Evolutionary conservation across 306 rosid genomes (phyloP).

Genomic region (Potentilla sterilis): DNA sequence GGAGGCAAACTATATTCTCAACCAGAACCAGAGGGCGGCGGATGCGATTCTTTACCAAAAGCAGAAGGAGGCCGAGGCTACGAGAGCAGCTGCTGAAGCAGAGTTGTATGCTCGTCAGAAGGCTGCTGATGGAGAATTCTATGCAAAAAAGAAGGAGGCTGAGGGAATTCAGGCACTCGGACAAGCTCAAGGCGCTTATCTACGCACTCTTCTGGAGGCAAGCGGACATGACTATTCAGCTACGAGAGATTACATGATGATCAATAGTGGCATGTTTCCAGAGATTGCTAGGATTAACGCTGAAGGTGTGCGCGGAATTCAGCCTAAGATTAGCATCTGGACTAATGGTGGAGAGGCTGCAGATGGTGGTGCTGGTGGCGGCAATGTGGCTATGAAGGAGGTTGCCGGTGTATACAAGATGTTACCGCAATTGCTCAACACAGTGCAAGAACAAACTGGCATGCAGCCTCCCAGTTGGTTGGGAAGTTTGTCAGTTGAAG

Average conservation of each 20-base stretch:
- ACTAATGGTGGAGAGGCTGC: not conserved
- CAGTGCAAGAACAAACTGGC: constrained; percentile 44
- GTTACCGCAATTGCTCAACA: constrained; percentile 37
- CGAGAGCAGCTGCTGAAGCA: constrained; percentile 23
- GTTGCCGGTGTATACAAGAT: constrained; percentile 32
- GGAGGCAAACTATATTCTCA: constrained; percentile 27
- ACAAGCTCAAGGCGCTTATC: constrained; percentile 12
- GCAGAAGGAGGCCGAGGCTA: constrained; percentile 20
- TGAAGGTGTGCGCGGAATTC: constrained; percentile 15
- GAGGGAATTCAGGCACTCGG: constrained; percentile 23
- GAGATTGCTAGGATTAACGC: constrained; percentile 33
- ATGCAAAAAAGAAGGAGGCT: constrained; percentile 31
- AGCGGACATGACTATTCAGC: constrained; percentile 19
- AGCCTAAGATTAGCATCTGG: constrained; percentile 36
- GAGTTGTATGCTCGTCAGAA: constrained; percentile 15
- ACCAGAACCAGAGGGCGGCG: constrained; percentile 27
- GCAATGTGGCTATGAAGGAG: constrained; percentile 23
- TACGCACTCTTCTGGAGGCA: not conserved
- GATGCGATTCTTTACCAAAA: constrained; percentile 21
- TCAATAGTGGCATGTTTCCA: constrained; percentile 17
- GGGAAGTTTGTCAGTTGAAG: constrained; percentile 27
- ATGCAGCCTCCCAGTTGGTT: constrained; percentile 37
- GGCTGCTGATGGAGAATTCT: constrained; percentile 30
- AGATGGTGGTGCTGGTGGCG: not conserved
- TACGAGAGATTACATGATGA: constrained; percentile 27